Conservation (phyloP, 148 eudicot species). For the Simmondsia chinensis region DNA sequence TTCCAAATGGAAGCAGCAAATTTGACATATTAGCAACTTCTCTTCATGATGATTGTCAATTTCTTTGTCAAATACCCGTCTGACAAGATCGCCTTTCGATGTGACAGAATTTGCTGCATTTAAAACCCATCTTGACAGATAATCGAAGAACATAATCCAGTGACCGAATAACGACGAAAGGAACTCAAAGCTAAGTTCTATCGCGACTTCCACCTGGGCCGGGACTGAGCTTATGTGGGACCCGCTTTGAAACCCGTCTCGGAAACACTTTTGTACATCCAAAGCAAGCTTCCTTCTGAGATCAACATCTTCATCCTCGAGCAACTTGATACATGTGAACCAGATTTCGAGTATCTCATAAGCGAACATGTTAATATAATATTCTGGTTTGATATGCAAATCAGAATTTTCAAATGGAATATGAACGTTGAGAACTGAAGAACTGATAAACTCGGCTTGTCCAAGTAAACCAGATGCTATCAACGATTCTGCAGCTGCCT, state of each 20-base stretch:
- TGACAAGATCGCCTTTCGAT: slow-evolving; percentile 66
- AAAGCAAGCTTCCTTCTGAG: slow-evolving; percentile 58
- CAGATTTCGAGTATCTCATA: slow-evolving; percentile 49
- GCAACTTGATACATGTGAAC: slow-evolving; percentile 76
- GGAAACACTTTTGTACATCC: slow-evolving; percentile 61
- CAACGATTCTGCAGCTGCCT: slow-evolving; percentile 82
- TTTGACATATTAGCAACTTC: slow-evolving; percentile 70
- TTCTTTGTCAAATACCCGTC: slow-evolving; percentile 91
- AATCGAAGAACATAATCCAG: slow-evolving; percentile 58
- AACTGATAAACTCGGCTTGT: slow-evolving; percentile 51
- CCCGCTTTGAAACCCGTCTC: slow-evolving; percentile 15
- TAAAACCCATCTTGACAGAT: slow-evolving; percentile 52
- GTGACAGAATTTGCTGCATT: slow-evolving; percentile 40
- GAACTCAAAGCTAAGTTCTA: slow-evolving; percentile 62
- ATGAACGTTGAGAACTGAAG: slow-evolving; percentile 19
- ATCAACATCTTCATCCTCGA: slow-evolving; percentile 83
- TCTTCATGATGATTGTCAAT: slow-evolving; percentile 95
- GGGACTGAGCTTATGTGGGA: slow-evolving; percentile 35
- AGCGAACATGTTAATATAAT: slow-evolving; percentile 32
- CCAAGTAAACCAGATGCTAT: slow-evolving; percentile 74
- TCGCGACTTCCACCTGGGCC: slow-evolving; percentile 84
- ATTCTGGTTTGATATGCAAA: slow-evolving; percentile 18
- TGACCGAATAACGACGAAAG: slow-evolving; percentile 61
- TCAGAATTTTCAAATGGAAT: slow-evolving; percentile 19
- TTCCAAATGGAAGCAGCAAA: slow-evolving; percentile 75